phyloP scores from a whole-genome alignment of 2,329 filamentous ascomycete species.

The Exophiala spinifera region DNA sequence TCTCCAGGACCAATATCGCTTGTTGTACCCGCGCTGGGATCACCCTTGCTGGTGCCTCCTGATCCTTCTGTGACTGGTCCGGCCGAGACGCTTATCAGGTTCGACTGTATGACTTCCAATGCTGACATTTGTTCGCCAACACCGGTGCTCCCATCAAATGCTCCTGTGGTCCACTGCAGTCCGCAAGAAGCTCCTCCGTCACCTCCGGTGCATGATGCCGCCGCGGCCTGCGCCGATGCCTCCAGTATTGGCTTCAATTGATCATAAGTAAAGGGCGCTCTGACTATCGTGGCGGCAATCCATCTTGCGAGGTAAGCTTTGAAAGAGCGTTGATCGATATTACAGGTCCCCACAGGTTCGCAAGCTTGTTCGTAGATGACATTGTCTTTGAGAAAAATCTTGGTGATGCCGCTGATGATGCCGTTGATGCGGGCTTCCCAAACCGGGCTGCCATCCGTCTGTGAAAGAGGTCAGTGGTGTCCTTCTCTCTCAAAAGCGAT shows the following conservation, averaged over 20 bases:
- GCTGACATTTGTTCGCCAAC: constrained; percentile 43
- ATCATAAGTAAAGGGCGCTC: constrained; percentile 55
- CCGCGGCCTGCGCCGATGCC: constrained; percentile 54
- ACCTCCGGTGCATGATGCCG: constrained; percentile 52
- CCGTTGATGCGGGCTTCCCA: constrained; percentile 55
- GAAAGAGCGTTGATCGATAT: constrained; percentile 63
- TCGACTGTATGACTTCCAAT: constrained; percentile 60
- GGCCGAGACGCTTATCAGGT: constrained; percentile 40
- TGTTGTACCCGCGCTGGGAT: constrained; percentile 41
- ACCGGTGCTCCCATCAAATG: constrained; percentile 38
- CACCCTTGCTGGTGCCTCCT: constrained; percentile 57
- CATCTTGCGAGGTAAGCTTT: constrained; percentile 64
- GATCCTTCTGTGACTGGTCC: constrained; percentile 46
- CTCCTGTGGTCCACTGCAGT: constrained; percentile 38
- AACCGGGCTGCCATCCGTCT: constrained; percentile 38
- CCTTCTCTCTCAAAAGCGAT: not conserved
- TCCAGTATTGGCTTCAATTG: constrained; percentile 53
- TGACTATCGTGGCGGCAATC: constrained; percentile 55
- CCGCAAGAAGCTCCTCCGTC: constrained; percentile 43
- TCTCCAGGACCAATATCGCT: constrained; percentile 25
- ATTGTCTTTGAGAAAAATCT: constrained; percentile 52
- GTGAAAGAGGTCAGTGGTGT: constrained; percentile 8
- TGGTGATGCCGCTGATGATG: constrained; percentile 51
- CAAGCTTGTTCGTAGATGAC: constrained; percentile 61
- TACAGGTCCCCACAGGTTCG: constrained; percentile 54